These are phyloP conservation scores for Wickerhamomyces xylosicus DNA, from an alignment of 805 yeast species.

Conservation along the genomic window DNA sequence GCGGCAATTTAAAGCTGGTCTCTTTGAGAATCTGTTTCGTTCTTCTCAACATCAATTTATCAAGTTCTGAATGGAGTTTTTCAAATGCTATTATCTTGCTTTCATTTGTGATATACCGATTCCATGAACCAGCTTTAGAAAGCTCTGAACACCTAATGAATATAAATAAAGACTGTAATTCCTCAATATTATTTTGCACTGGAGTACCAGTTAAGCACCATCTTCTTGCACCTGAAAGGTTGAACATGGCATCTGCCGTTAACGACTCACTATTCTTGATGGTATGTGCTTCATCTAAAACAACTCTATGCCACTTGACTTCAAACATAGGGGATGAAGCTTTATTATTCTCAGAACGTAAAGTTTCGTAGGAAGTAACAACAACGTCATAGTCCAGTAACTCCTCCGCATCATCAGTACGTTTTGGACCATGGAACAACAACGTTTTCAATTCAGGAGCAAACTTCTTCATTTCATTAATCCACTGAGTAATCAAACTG, in stretches of 20 bases:
- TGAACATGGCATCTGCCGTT: constrained; percentile 78
- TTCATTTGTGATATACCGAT: too few species aligned
- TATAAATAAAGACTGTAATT: constrained; percentile 89
- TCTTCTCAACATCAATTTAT: constrained; percentile 32
- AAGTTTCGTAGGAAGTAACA: constrained; percentile 57
- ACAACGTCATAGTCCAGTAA: constrained; percentile 47
- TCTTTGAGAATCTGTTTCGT: constrained; percentile 28
- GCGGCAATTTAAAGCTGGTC: constrained; percentile 13
- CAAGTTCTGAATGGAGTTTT: constrained; percentile 18
- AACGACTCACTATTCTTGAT: constrained; percentile 91
- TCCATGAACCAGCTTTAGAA: too few species aligned
- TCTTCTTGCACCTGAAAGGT: constrained; percentile 73
- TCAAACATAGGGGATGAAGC: constrained; percentile 18
- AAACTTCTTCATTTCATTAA: constrained; percentile 57
- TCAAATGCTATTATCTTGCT: too few species aligned
- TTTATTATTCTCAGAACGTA: constrained; percentile 26
- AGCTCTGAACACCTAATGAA: too few species aligned
- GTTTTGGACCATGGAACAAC: constrained; percentile 41
- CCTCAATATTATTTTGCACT: constrained; percentile 85
- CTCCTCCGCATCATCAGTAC: constrained; percentile 34
- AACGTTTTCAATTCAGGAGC: constrained; percentile 33
- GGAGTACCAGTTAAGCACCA: constrained; percentile 93
- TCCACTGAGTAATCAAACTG: constrained; percentile 94
- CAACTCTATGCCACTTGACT: constrained; percentile 79
- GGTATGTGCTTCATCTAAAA: constrained; percentile 94